Base-by-base conservation (phyloP, 2,329 filamentous ascomycete genomes). In the Hymenoscyphus salicellus region DNA sequence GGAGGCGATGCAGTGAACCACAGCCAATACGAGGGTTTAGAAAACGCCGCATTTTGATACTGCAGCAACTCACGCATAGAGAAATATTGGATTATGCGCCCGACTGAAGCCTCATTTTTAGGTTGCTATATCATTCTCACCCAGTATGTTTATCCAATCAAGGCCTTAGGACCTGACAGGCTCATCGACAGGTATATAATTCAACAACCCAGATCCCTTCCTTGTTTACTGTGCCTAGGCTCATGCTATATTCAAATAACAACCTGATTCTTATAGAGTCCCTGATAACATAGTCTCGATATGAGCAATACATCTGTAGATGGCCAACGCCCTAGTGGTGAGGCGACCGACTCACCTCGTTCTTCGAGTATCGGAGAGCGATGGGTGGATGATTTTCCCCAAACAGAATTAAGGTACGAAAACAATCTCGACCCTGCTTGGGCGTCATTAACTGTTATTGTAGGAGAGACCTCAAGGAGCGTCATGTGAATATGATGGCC, bases 401-500 rank as follows among this genome's bases (percentile, higher is more conserved):
- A 63, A 59, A 63, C 61, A 30, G 61, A 60, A 14, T 56, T 63
- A 20, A 63, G 56, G 61, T 63, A 55, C n/a, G 59, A 30, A 20
- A 16, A 6, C 20, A 17, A 14, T 20, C 26, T 63, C 23, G 17
- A 7, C 2, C 23, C 26, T 28, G 5, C n/a, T 30, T 11, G 32
- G 14, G 5, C 3, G 14, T 46, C 55, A 33, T 56, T 63, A 41
- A 63, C 16, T 4, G 16, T 14, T 23, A 10, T 16, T 26, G 6
- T 32, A 64, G 62, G 49, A 55, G 58, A 60, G 56, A 52, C 20
- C 60, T 80, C 66, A 79, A 79, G 63, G 77, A 79, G 10, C 75
- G 78, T 4, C 78, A 79, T 65, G 74, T 79, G 0, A 78, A 79
- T 56, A 79, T 80, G 65, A 76, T 80, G 58, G 78, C 78, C 1